These are phyloP conservation scores for Aspergillus funiculosus DNA, from an alignment of 495 filamentous ascomycete genomes.

Conservation along the genomic window DNA sequence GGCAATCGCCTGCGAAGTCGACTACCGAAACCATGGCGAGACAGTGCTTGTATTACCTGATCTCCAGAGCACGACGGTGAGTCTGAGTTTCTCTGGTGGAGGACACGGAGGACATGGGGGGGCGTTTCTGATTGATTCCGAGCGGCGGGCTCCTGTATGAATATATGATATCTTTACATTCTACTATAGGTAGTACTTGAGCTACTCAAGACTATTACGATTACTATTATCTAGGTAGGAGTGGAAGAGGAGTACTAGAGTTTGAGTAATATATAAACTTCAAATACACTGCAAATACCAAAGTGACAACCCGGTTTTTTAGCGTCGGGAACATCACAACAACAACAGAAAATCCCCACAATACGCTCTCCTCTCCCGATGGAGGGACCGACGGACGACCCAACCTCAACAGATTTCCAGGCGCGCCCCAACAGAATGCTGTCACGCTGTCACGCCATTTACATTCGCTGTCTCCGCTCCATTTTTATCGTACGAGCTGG, in stretches of 20 bases:
- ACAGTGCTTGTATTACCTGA: slow-evolving; percentile 71
- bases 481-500: not conserved
- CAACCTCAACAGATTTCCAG: slow-evolving; percentile 11
- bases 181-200: not conserved
- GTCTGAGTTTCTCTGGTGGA: slow-evolving; percentile 53
- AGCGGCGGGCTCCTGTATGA: slow-evolving; percentile 27
- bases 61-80: slow-evolving; percentile 69
- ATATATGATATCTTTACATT: not conserved
- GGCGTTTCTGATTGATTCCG: slow-evolving; percentile 57
- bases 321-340: no score
- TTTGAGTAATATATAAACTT: no score
- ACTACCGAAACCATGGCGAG: slow-evolving; percentile 71
- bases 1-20: slow-evolving; percentile 63
- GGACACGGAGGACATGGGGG: slow-evolving; percentile 55
- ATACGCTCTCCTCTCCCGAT: no score
- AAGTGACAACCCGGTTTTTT: slow-evolving; percentile 1
- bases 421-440: slow-evolving; percentile 11
- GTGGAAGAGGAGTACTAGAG: not conserved
- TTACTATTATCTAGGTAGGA: not conserved
- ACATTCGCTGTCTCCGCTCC: not conserved
- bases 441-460: slow-evolving; percentile 1
- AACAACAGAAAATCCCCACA: no score
- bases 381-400: no score
- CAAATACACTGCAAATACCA: no score
- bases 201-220: not conserved